Percentiles rank a stretch among this genome's conserved stretches.
Conservation (phyloP, 352 stramenopile species). For the Globisporangium camurandrum region DNA sequence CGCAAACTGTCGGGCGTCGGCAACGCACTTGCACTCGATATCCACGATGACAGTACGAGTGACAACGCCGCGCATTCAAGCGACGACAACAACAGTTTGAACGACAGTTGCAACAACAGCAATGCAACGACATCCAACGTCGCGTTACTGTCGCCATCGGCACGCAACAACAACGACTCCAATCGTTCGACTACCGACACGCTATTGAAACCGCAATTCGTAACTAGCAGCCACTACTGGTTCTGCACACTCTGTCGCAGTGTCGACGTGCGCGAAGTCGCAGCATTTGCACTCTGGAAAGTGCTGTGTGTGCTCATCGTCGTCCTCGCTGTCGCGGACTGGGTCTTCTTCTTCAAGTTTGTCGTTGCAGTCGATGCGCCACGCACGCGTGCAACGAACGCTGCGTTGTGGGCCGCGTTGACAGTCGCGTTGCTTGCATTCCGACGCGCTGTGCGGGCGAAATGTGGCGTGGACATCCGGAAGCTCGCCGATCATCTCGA, state of each 20-base stretch:
- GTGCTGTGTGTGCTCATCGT: slow-evolving; percentile 34
- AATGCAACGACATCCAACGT: no score
- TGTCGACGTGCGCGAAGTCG: slow-evolving; percentile 33
- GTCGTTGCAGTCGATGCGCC: slow-evolving; percentile 39
- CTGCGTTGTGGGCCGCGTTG: slow-evolving; percentile 43
- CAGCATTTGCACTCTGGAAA: slow-evolving; percentile 34
- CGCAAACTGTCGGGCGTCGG: no score
- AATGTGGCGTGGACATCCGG: slow-evolving; percentile 26
- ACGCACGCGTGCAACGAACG: slow-evolving; percentile 33
- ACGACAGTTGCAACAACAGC: no score
- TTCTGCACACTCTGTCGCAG: not conserved
- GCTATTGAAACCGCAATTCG: no score
- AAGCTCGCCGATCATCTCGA: slow-evolving; percentile 45
- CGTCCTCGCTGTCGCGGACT: slow-evolving; percentile 37
- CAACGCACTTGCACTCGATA: no score
- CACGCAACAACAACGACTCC: no score
- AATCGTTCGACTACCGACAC: no score
- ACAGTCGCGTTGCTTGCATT: slow-evolving; percentile 38
- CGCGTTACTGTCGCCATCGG: no score
- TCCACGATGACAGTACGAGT: no score
- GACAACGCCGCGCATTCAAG: no score
- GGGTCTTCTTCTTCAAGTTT: slow-evolving; percentile 67
- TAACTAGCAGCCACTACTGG: no score
- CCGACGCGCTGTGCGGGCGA: slow-evolving; percentile 32
- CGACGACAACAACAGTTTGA: no score